Conservation (phyloP, 23 red algal species). For the Cyanidioschyzon merolae region DNA sequence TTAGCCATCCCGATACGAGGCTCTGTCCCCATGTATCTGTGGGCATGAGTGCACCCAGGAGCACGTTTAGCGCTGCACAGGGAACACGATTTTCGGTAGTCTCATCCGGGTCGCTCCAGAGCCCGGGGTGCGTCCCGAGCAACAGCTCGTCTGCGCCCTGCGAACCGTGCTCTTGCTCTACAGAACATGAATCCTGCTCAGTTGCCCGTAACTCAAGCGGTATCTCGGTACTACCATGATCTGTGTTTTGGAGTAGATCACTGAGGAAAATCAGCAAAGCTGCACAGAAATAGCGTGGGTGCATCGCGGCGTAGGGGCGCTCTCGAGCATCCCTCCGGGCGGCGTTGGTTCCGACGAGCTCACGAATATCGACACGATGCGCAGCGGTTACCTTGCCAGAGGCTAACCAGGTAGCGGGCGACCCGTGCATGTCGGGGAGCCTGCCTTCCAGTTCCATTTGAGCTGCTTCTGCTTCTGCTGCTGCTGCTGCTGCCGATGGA, state of each 20-base stretch:
- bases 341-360: no score
- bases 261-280: neutral
- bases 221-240: neutral
- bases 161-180: neutral
- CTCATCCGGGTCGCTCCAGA: neutral
- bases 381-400: no score
- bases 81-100: neutral
- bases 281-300: neutral
- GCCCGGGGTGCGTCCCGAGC: neutral
- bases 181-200: neutral
- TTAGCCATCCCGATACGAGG: neutral
- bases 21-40: neutral
- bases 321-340: no score
- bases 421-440: no score
- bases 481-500: no score
- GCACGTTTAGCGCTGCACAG: neutral
- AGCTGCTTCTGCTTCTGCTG: no score
- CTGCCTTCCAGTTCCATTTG: no score
- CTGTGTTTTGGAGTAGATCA: neutral
- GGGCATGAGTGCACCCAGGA: neutral
- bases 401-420: no score
- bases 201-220: neutral
- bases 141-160: neutral
- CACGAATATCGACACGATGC: no score
- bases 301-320: neutral